Evolutionary conservation across 2,329 filamentous ascomycete species (phyloP), one percentile per base, ranked within the genome.

Genomic region (Microthyrium microscopicum): DNA sequence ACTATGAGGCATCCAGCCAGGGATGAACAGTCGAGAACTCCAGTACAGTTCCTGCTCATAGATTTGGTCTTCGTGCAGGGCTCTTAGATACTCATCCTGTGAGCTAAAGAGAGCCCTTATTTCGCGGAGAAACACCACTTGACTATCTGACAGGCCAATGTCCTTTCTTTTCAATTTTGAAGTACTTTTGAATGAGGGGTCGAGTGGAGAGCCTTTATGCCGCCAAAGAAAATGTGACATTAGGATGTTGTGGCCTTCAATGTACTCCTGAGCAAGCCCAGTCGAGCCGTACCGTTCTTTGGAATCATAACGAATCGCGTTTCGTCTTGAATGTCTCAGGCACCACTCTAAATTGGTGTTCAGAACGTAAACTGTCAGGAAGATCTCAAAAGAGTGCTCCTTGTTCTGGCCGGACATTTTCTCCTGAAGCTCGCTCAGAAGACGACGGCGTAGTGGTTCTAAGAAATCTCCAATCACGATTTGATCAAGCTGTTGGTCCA

Each of bases 401-500:
- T 26, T 17, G n/a, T 33, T 34, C 7, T 21, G 16, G 5, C 26
- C 17, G 5, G 31, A 32, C 17, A 41, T 39, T 7, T 34, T 39
- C 20, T 13, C 24, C 20, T 42, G 31, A 3, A 42, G 30, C 11
- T 33, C 34, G 4, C n/a, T 17, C 4, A 42, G 37, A 7, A 42
- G 19, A 11, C 5, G 18, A 7, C 36, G 31, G 11, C 39, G 29
- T 5, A 32, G 11, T 1, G 40, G 40, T 21, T 29, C 11, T 4
- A 42, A 34, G 30, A 37, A 39, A 6, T 13, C 15, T 13, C 36
- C 31, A 20, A 39, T 42, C 3, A 41, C 39, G 21, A 41, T 35
- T 22, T 42, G 40, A 24, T 42, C 40, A 15, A 42, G 37, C 27
- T 42, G 40, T 4, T 21, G 21, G 28, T 42, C 40, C 39, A 42